Evolutionary conservation across 345 rosid species (phyloP).

Genomic region (Turnera subulata): DNA sequence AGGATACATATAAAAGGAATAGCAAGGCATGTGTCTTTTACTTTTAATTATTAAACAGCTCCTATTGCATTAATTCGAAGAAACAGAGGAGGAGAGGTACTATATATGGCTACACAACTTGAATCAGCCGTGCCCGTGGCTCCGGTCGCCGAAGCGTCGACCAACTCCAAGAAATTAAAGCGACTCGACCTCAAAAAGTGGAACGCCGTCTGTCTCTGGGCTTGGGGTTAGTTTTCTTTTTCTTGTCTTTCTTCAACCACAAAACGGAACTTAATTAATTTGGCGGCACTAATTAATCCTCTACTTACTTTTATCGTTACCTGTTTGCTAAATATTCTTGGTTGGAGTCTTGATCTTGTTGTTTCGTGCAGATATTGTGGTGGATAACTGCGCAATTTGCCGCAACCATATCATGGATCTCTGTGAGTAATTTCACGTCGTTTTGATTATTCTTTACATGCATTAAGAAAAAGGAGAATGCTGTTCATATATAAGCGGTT

Average conservation of each 20-base stretch:
- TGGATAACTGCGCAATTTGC: constrained; percentile 96
- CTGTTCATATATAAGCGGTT: too few species aligned
- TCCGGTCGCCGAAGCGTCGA: constrained; percentile 67
- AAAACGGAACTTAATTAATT: too few species aligned
- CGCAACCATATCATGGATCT: constrained; percentile 97
- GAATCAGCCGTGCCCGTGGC: constrained; percentile 79
- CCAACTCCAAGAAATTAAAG: constrained; percentile 66
- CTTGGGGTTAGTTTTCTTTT: constrained; percentile 56
- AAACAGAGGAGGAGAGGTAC: too few species aligned
- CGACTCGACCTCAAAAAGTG: constrained; percentile 89
- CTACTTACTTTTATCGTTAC: too few species aligned
- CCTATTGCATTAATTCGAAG: too few species aligned
- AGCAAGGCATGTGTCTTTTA: too few species aligned
- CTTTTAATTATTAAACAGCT: too few species aligned
- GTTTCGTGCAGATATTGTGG: constrained; percentile 80
- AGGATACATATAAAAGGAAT: too few species aligned
- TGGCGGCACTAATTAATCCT: too few species aligned
- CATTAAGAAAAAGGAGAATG: too few species aligned
- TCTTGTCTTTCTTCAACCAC: not conserved
- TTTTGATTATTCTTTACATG: not conserved
- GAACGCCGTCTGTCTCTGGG: constrained; percentile 96
- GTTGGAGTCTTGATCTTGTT: not conserved
- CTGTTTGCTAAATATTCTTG: too few species aligned
- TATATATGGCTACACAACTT: constrained; percentile 72
- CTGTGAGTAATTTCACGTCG: constrained; percentile 39